Base-by-base conservation (phyloP, 129 eudicot genomes). In the Solidago caesia region DNA sequence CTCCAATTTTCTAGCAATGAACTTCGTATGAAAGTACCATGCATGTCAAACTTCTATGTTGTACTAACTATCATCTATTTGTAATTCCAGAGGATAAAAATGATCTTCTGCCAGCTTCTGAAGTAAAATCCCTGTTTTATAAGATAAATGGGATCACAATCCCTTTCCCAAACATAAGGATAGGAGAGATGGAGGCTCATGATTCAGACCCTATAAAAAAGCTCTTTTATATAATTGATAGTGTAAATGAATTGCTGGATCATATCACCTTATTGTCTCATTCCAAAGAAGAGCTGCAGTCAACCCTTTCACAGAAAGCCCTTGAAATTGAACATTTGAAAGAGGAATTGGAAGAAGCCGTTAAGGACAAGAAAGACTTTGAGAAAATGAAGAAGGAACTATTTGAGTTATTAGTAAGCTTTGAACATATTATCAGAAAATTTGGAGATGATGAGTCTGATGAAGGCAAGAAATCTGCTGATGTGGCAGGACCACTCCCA, bases 201-300 rank as follows among this genome's bases (percentile, higher is more conserved):
- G 84, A 76, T 57, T 64, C 87, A 61, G 55, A 56, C 26, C 80
- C 71, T 57, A 45, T 84, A 10, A 79, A 79, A 76, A 91, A 86
- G 85, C 88, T 91, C 56, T 78, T 74, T 49, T 83, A 86, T 75
- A 64, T 86, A 45, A 21, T 88, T 77, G 92, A 88, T 60, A 78
- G 48, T 49, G 77, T 78, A 64, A 77, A 70, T 26, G 83, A 70
- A 46, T 68, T 81, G 51, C 77, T 68, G 74, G 79, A 81, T 70
- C 84, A 86, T 71, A 68, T 81, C 25, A 71, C 52, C 70, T 76
- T 55, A 11, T 73, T 83, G 45, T 86, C 96, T 58, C 80, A 48
- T 48, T 82, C 87, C 64, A 88, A 79, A 12, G 85, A 84, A 80
- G 79, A 77, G 44, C 84, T 89, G 14, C 86, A 83, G 44, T 76